Evolutionary conservation across 2,329 filamentous ascomycete genomes (phyloP), one percentile per base, ranked within the genome.

Genomic region (Pseudovirgaria hyperparasitica): DNA sequence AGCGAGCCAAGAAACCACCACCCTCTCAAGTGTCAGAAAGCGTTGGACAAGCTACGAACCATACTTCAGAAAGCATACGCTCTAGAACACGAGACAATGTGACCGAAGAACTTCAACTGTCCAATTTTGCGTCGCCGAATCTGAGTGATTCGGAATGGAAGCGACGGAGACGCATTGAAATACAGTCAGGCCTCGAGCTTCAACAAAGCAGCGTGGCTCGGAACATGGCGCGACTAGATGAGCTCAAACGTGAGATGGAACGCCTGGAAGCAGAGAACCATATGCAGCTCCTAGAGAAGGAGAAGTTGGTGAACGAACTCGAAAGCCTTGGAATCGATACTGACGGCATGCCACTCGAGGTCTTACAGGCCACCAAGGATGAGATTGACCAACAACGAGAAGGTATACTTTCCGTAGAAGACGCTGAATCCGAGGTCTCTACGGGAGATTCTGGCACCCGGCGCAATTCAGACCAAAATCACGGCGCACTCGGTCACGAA

Each of bases 291-390:
- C 52, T 39, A 40, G 58, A 48, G 22, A 54, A 56, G 35, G 49
- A 52, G 28, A 49, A 53, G 23, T 56, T 68, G 22, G 42, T 60
- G 5, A 49, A 56, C 17, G 65, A 69, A 36, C 47, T 70, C n/a
- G 57, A 62, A 32, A 45, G 43, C 26, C 48, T 69, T 12, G 59
- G 58, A 20, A 41, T 62, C 21, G 58, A 67, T 29, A 61, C 62
- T 2, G 54, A 60, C 27, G 59, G 58, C 4, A 52, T 62, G 39
- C 52, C 57, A 4, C 45, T 60, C 30, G 55, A 55, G 14, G 52
- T 60, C 27, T 46, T 66, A 14, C 53, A 60, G 31, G 54, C 55
- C 4, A 54, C 50, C 31, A 56, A 52, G 25, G 42, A 50, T 16
- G 52, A 55, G 32, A 52, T 55, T 15, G 42, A 49, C 23, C 42